These are phyloP conservation scores for Colletotrichum liaoningense DNA, from an alignment of 2,329 filamentous ascomycete genomes.

Conservation along the genomic window DNA sequence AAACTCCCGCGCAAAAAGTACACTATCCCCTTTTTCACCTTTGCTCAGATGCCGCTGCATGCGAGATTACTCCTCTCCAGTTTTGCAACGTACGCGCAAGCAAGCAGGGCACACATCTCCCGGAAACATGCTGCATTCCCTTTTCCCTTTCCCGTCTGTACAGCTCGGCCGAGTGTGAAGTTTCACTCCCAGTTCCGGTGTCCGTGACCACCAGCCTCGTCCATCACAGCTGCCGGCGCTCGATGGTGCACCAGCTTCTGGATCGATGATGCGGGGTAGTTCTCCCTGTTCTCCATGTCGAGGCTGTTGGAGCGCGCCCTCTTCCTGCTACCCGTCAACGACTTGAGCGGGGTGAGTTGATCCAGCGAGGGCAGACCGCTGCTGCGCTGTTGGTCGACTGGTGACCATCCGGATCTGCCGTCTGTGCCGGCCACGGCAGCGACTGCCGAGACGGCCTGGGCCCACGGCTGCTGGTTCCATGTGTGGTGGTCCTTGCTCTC, in stretches of 20 bases:
- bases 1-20: not conserved
- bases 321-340: constrained; percentile 27
- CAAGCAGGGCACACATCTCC: not conserved
- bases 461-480: constrained; percentile 44
- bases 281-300: constrained; percentile 37
- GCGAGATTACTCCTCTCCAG: not conserved
- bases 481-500: constrained; percentile 43
- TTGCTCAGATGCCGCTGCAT: not conserved
- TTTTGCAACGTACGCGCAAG: not conserved
- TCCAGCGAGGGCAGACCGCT: constrained; percentile 32
- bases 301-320: constrained; percentile 36
- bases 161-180: constrained; percentile 1
- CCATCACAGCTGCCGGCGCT: constrained; percentile 29
- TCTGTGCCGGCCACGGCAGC: constrained; percentile 40
- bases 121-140: not conserved
- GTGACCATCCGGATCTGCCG: constrained; percentile 34
- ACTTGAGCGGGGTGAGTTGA: constrained; percentile 36
- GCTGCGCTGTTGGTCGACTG: constrained; percentile 32
- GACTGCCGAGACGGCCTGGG: constrained; percentile 47
- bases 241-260: constrained; percentile 37
- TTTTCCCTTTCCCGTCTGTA: not conserved
- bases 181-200: constrained; percentile 36
- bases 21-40: not conserved
- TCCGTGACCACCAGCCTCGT: constrained; percentile 32
- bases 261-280: constrained; percentile 37